These are phyloP conservation scores for Paramarasmius palmivorus DNA, from an alignment of 1,284 basidiomycete species.

Conservation along the genomic window DNA sequence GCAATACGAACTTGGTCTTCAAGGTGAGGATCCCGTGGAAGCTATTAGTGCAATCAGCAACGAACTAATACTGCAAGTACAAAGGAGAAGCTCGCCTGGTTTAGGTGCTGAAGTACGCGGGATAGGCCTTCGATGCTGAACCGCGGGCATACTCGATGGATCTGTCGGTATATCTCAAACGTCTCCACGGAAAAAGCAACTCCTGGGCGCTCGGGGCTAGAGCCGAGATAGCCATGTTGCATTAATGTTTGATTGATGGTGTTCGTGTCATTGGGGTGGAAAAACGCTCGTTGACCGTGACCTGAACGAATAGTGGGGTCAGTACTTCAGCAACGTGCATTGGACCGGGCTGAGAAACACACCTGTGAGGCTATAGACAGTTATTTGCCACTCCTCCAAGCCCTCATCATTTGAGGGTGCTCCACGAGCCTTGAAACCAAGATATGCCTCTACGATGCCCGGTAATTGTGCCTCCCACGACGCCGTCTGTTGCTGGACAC, in stretches of 20 bases:
- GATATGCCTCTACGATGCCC: too few relatives aligned
- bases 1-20: not conserved
- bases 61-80: not conserved
- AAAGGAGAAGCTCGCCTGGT: conserved; percentile 1
- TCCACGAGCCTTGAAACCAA: too few relatives aligned
- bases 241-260: conserved; percentile 15
- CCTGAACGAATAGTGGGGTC: not conserved
- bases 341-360: too few relatives aligned
- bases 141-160: conserved; percentile 16
- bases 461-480: too few relatives aligned
- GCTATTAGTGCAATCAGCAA: too few relatives aligned
- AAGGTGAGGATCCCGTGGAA: not conserved
- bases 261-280: not conserved
- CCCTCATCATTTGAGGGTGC: too few relatives aligned
- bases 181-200: conserved; percentile 11
- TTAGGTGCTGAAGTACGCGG: conserved; percentile 11
- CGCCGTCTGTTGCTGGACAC: too few relatives aligned
- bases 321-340: too few relatives aligned
- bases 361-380: too few relatives aligned
- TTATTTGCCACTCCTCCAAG: too few relatives aligned
- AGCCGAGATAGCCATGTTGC: conserved; percentile 15
- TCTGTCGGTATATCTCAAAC: conserved; percentile 14
- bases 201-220: conserved; percentile 10
- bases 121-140: conserved; percentile 14
- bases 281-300: not conserved